phyloP scores from a whole-genome alignment of 2,329 filamentous ascomycete species.

The Orbilia brochopaga region DNA sequence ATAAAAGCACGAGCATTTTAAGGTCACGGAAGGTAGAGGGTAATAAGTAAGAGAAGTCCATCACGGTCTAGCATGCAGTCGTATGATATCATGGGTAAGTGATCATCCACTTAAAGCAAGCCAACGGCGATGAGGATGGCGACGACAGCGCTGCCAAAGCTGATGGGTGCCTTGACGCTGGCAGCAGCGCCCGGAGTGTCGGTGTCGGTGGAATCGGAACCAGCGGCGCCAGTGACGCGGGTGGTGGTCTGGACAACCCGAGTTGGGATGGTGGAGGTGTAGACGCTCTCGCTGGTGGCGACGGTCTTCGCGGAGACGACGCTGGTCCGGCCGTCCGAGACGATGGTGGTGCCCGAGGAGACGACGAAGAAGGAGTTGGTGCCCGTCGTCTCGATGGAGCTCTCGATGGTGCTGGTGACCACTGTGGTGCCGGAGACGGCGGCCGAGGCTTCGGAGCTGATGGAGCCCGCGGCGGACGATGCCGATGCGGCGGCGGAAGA shows the following conservation, averaged over 20 bases:
- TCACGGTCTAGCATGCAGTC: too few relatives aligned
- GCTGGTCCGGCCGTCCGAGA: slow-evolving; percentile 20
- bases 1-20: too few relatives aligned
- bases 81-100: too few relatives aligned
- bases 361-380: slow-evolving; percentile 35
- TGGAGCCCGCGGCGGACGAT: neutral
- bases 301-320: slow-evolving; percentile 32
- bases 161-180: slow-evolving; percentile 37
- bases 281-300: slow-evolving; percentile 27
- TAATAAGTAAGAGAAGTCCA: too few relatives aligned
- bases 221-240: slow-evolving; percentile 15
- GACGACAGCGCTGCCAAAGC: slow-evolving; percentile 39
- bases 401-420: slow-evolving; percentile 26
- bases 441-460: slow-evolving; percentile 5
- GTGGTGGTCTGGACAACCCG: slow-evolving; percentile 10
- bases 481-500: neutral
- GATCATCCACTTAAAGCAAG: slow-evolving; percentile 18
- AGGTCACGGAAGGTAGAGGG: too few relatives aligned
- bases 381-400: slow-evolving; percentile 27
- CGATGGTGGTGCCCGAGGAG: slow-evolving; percentile 45
- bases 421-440: slow-evolving; percentile 40
- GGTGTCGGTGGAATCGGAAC: slow-evolving; percentile 11
- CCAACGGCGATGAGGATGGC: slow-evolving; percentile 34
- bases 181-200: slow-evolving; percentile 35
- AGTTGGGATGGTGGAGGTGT: slow-evolving; percentile 4